These are phyloP conservation scores for Aspergillus olivimuriae DNA, from an alignment of 495 filamentous ascomycete species.

Conservation along the genomic window DNA sequence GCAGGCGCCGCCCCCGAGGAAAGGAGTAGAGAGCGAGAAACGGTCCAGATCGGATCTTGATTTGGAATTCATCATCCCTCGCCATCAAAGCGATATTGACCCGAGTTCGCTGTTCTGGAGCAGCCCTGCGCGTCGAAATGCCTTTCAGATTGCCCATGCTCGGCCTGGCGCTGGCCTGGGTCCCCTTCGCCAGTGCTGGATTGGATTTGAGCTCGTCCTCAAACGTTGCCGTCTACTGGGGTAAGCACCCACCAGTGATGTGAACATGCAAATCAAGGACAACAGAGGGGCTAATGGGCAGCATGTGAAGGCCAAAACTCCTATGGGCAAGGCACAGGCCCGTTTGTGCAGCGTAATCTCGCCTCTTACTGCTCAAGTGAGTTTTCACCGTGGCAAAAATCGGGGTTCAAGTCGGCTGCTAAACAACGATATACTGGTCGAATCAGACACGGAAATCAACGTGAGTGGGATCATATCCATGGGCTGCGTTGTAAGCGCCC, in stretches of 20 bases:
- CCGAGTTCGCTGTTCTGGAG: background rate
- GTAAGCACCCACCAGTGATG: too few species aligned
- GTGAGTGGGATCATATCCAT: background rate
- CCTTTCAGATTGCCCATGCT: background rate
- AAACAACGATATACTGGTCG: background rate
- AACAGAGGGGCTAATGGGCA: background rate
- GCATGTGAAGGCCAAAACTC: constrained; percentile 52
- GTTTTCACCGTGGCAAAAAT: constrained; percentile 9
- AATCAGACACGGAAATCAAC: background rate
- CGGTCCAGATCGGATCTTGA: too few species aligned
- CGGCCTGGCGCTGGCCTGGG: too few species aligned
- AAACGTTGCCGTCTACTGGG: constrained; percentile 63
- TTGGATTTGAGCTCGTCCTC: constrained; percentile 35
- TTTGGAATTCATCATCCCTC: too few species aligned
- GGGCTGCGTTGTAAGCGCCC: constrained; percentile 20
- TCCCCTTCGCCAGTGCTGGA: too few species aligned
- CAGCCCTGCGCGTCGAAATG: background rate
- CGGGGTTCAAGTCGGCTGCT: background rate
- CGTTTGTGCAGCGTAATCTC: constrained; percentile 47
- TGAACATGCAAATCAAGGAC: background rate
- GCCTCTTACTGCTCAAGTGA: constrained; percentile 53
- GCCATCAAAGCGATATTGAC: background rate
- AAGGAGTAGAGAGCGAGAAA: too few species aligned
- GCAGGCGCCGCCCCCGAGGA: too few species aligned
- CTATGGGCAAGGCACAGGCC: constrained; percentile 29